These are phyloP conservation scores for Lichtheimia corymbifera DNA, from an alignment of 371 early-diverging fungal genomes.

Conservation along the genomic window DNA sequence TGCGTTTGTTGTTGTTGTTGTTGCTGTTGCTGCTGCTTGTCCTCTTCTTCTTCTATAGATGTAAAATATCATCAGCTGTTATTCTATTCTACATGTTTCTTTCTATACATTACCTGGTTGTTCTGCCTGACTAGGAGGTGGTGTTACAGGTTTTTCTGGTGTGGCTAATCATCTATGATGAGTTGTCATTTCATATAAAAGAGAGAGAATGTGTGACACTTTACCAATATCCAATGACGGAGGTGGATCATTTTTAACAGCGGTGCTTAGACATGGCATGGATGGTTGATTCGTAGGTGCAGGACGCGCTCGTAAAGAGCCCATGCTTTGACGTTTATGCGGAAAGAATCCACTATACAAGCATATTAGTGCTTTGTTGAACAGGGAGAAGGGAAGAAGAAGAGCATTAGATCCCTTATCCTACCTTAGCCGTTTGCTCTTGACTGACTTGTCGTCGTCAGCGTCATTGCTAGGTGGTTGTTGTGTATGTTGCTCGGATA, in stretches of 20 bases:
- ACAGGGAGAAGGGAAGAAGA: background rate
- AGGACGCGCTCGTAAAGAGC: slow-evolving; percentile 14
- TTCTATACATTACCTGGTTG: too few relatives aligned
- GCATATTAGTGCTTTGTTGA: background rate
- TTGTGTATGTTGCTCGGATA: background rate
- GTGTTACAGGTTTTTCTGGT: too few relatives aligned
- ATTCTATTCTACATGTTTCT: too few relatives aligned
- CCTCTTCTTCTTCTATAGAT: background rate
- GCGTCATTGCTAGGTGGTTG: slow-evolving; percentile 5
- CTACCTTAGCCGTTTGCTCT: slow-evolving; percentile 24
- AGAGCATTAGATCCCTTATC: background rate
- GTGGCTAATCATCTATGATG: too few relatives aligned
- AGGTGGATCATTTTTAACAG: background rate
- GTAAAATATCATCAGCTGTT: too few relatives aligned
- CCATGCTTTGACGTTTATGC: slow-evolving; percentile 18
- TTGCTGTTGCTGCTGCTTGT: background rate
- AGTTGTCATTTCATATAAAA: too few relatives aligned
- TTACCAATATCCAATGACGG: too few relatives aligned
- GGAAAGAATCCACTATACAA: slow-evolving; percentile 13
- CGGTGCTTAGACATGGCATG: background rate
- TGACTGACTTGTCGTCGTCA: slow-evolving; percentile 20
- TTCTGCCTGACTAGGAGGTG: too few relatives aligned
- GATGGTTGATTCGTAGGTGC: background rate
- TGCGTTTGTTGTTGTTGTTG: slow-evolving; percentile 1
- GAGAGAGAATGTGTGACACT: too few relatives aligned